A percentile compares a stretch with the other conserved stretches of the same genome.
These are phyloP conservation scores for Caloboletus firmus DNA, from an alignment of 1,284 basidiomycete species.

Conservation along the genomic window DNA sequence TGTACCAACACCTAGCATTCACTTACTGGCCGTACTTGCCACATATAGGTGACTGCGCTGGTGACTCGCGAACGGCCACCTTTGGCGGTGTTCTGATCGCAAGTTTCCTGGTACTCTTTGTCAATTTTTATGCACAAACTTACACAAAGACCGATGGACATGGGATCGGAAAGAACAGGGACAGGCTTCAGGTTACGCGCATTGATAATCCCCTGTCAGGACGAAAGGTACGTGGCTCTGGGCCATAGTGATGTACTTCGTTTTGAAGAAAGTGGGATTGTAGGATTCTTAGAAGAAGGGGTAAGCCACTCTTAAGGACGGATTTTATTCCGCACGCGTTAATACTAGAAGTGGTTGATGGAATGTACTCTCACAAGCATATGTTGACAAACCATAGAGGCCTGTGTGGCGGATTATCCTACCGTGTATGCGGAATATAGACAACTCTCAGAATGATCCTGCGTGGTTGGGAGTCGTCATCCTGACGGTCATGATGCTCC, in stretches of 20 bases:
- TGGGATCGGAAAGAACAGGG: constrained; percentile 1
- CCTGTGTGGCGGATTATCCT: background rate
- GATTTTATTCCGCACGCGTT: too few species aligned
- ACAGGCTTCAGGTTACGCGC: background rate
- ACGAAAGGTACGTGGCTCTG: constrained; percentile 2
- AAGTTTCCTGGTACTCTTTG: constrained; percentile 87
- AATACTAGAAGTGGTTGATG: background rate
- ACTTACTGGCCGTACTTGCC: constrained; percentile 68
- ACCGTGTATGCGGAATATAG: too few species aligned
- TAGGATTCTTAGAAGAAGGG: background rate
- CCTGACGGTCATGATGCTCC: too few species aligned
- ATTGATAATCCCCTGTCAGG: background rate
- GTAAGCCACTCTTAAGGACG: too few species aligned
- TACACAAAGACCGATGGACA: constrained; percentile 52
- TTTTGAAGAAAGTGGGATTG: background rate
- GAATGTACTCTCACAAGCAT: background rate
- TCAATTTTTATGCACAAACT: constrained; percentile 83
- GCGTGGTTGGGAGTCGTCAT: too few species aligned
- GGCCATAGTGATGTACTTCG: background rate
- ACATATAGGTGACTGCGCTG: constrained; percentile 78
- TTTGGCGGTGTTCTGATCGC: constrained; percentile 85
- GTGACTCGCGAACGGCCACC: constrained; percentile 80
- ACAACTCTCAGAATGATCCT: too few species aligned
- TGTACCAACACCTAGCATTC: constrained; percentile 78
- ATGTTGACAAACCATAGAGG: background rate